A percentile compares a stretch with the other conserved stretches of the same genome.
Evolutionary conservation across 2,329 filamentous ascomycete genomes (phyloP).

Genomic region (Orbilia quercus): DNA sequence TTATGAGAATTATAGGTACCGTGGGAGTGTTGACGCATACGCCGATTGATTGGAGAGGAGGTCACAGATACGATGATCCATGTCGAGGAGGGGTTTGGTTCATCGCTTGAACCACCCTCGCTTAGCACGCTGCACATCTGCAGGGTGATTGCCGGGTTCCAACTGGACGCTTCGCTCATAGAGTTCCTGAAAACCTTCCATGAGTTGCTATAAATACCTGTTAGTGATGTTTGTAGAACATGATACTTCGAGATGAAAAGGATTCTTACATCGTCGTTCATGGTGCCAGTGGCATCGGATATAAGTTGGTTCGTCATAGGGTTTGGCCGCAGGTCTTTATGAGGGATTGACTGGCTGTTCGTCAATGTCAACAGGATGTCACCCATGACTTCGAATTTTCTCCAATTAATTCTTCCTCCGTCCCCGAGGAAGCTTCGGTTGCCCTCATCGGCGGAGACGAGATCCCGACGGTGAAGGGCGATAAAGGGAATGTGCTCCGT

Average conservation of each 20-base stretch:
- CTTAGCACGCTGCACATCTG: constrained; percentile 43
- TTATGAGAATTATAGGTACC: constrained; percentile 18
- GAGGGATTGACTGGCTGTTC: constrained; percentile 86
- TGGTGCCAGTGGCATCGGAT: constrained; percentile 58
- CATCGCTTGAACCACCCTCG: constrained; percentile 51
- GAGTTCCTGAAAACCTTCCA: constrained; percentile 57
- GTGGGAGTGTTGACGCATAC: background rate
- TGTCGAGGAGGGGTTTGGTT: background rate
- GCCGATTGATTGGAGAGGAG: constrained; percentile 2
- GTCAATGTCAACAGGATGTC: constrained; percentile 91
- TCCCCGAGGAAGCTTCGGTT: constrained; percentile 85
- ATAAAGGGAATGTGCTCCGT: constrained; percentile 92
- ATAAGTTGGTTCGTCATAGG: constrained; percentile 59
- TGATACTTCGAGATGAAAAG: background rate
- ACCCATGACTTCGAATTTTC: constrained; percentile 95
- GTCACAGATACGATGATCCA: background rate
- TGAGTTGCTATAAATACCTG: constrained; percentile 39
- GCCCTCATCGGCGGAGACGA: constrained; percentile 91
- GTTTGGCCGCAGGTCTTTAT: constrained; percentile 64
- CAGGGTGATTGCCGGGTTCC: constrained; percentile 55
- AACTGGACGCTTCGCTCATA: constrained; percentile 60
- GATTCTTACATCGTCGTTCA: constrained; percentile 60
- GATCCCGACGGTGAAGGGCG: constrained; percentile 85
- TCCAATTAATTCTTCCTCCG: constrained; percentile 89
- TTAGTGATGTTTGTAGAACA: constrained; percentile 21